Evolutionary conservation across 2,329 filamentous ascomycete species (phyloP).

Genomic region (Clonostachys rosea): DNA sequence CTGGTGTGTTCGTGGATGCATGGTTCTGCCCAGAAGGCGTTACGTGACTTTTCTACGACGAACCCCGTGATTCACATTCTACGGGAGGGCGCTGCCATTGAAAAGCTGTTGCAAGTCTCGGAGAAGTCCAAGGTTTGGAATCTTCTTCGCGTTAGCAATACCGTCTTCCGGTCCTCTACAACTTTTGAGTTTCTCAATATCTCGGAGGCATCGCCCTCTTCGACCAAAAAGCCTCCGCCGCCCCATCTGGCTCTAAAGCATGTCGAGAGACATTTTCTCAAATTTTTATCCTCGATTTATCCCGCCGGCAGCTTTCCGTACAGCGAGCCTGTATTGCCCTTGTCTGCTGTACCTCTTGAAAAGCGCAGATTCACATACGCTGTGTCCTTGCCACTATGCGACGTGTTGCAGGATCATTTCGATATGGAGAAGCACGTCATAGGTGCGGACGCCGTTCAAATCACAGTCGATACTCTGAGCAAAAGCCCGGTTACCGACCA

Average conservation of each 20-base stretch:
- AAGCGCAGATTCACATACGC: slow-evolving; percentile 63
- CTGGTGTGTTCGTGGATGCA: slow-evolving; percentile 73
- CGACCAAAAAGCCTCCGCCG: slow-evolving; percentile 23
- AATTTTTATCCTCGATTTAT: slow-evolving; percentile 60
- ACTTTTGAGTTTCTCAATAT: slow-evolving; percentile 77
- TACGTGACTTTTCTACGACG: slow-evolving; percentile 57
- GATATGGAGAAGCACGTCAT: slow-evolving; percentile 59
- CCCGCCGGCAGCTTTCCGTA: slow-evolving; percentile 49
- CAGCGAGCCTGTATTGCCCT: slow-evolving; percentile 59
- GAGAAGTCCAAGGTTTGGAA: slow-evolving; percentile 51
- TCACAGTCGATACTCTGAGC: background rate
- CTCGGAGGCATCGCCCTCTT: slow-evolving; percentile 33
- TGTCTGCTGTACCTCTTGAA: slow-evolving; percentile 57
- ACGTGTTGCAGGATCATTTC: slow-evolving; percentile 44
- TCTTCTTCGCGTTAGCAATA: slow-evolving; percentile 50
- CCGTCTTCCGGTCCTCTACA: slow-evolving; percentile 60
- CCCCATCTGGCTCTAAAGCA: slow-evolving; percentile 65
- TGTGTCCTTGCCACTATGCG: slow-evolving; percentile 54
- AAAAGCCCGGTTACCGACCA: background rate
- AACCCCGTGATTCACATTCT: slow-evolving; percentile 70
- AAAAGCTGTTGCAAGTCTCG: slow-evolving; percentile 54
- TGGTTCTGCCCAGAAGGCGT: slow-evolving; percentile 51
- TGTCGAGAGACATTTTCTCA: slow-evolving; percentile 64
- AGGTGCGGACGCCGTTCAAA: background rate
- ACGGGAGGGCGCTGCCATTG: slow-evolving; percentile 61